Base-by-base conservation (phyloP, 305 asterid genomes). In the Fraxinus sp. region DNA sequence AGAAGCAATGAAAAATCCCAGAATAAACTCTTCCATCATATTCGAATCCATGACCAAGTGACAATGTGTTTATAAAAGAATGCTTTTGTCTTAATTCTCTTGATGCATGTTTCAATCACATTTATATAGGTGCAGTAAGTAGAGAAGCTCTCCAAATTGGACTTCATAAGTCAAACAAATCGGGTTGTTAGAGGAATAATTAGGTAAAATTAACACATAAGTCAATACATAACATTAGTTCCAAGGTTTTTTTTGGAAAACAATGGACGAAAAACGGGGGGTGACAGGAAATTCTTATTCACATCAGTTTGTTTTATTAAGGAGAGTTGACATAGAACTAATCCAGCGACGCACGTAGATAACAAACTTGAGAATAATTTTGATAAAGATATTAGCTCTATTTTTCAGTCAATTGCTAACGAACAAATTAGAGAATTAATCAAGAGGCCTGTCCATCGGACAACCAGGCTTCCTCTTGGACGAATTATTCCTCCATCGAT, bases 341-440 rank as follows among this genome's bases (percentile, higher is more conserved):
- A 82, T 75, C 84, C 72, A 76, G 55, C 73, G 64, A 75, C 77
- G 18, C 83, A 64, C 68, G 77, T 35, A 72, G 20, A 37, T 7
- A 81, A 86, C 90, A 89, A 82, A 87, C 78, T 1, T 22, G 39
- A 85, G 90, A 80, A 89, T 89, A 81, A 74, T n/a, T 77, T 64
- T 78, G 55, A 70, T 30, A 76, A 28, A 83, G 77, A 87, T 36
- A 80, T 68, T 32, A 41, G 62, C 36, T 39, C n/a, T 81, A 64
- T 30, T 49, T 32, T 30, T 41, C 16, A 13, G 14, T 70, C 81
- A 57, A 20, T 32, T 41, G 75, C 80, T 39, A 85, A 82, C 37
- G 71, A 82, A 81, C 89, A 83, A 85, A 85, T 81, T 3, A 20
- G 20, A 41, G 91, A 85, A 86, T 85, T 39, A 79, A 43, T 57